Conservation (phyloP, 176 grass and related monocot genomes). For the Chrysopogon serrulatus region DNA sequence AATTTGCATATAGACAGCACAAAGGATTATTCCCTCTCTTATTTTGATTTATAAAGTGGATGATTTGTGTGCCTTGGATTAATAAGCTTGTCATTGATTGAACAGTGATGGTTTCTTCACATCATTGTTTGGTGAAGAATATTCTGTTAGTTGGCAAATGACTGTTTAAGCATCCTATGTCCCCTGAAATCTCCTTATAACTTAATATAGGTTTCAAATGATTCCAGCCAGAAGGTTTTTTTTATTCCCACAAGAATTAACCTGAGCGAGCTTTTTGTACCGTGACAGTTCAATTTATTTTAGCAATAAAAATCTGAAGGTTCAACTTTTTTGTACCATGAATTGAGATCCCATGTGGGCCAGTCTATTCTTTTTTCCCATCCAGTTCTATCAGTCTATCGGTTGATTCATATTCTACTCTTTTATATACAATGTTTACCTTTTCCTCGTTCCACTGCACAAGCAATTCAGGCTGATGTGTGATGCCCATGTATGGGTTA, state of each 20-base stretch:
- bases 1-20: not conserved
- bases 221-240: conserved; percentile 26
- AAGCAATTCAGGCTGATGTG: conserved; percentile 9
- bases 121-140: not conserved
- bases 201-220: not conserved
- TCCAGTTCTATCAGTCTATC: not conserved
- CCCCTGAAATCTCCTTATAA: not conserved
- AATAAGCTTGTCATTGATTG: not conserved
- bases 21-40: not conserved
- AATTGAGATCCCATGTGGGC: not conserved
- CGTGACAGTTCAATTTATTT: not conserved
- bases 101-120: not conserved
- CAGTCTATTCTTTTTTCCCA: not conserved
- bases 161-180: not conserved
- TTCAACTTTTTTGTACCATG: not conserved
- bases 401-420: not conserved
- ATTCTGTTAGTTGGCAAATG: not conserved
- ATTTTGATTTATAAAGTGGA: not conserved
- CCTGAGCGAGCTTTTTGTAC: not conserved
- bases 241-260: not conserved
- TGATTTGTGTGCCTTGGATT: not conserved
- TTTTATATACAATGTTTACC: not conserved
- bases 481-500: not conserved
- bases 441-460: not conserved
- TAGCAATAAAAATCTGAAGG: not conserved